phyloP scores from a whole-genome alignment of 345 rosid genomes.

The Gossypium raimondii region DNA sequence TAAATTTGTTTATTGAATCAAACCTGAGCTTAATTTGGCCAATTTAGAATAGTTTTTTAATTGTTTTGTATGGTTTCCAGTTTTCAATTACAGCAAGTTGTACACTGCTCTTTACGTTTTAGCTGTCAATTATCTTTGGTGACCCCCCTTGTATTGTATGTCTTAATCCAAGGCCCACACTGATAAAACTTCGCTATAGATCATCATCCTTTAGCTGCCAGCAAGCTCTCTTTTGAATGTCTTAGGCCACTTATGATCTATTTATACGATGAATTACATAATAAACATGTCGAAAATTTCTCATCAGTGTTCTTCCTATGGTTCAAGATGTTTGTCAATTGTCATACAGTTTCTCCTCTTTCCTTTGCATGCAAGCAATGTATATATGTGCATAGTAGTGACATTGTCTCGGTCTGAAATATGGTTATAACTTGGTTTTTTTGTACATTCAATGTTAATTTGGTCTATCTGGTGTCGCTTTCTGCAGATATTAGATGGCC shows the following conservation, averaged over 20 bases:
- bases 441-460: not conserved
- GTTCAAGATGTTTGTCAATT: not conserved
- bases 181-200: constrained; percentile 10
- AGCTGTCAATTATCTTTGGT: constrained; percentile 26
- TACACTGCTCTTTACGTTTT: not conserved
- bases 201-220: not conserved
- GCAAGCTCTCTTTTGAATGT: not conserved
- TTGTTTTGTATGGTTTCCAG: constrained; percentile 13
- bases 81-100: constrained; percentile 17
- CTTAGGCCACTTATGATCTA: not conserved
- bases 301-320: too few species aligned
- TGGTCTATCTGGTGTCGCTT: constrained; percentile 1
- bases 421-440: not conserved
- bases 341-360: not conserved
- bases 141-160: constrained; percentile 4
- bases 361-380: not conserved
- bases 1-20: not conserved
- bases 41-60: not conserved
- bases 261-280: not conserved
- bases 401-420: not conserved
- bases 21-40: not conserved
- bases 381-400: not conserved
- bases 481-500: constrained; percentile 76
- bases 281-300: not conserved
- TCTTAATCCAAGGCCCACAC: constrained; percentile 15